Percentiles rank a stretch among this genome's conserved stretches.
Evolutionary conservation across 495 filamentous ascomycete species (phyloP).

Genomic region (Annulohypoxylon nitens): DNA sequence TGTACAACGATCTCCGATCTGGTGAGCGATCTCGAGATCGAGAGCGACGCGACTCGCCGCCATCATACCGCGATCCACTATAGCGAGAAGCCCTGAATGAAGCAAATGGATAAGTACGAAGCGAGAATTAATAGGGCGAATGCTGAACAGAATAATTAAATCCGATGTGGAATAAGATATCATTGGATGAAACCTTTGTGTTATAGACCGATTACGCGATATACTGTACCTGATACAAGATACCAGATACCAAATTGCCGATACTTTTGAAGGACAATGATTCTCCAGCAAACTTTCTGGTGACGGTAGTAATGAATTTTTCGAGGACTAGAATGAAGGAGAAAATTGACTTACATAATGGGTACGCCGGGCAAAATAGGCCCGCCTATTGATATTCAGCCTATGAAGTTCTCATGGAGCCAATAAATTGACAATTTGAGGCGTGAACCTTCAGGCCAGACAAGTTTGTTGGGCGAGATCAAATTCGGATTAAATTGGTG

Average conservation of each 20-base stretch:
- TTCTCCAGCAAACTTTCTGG: neutral
- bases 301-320: conserved; percentile 1
- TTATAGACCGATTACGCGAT: neutral
- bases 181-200: neutral
- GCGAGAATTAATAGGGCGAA: neutral
- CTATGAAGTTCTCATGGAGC: conserved; percentile 43
- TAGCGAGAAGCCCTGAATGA: conserved; percentile 60
- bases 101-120: conserved; percentile 25
- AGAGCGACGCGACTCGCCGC: conserved; percentile 61
- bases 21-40: conserved; percentile 72
- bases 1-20: conserved; percentile 64
- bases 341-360: conserved; percentile 34
- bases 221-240: neutral
- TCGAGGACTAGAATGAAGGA: neutral
- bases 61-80: conserved; percentile 59
- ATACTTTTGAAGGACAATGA: neutral
- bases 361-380: conserved; percentile 29
- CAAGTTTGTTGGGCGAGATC: neutral
- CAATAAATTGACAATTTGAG: neutral
- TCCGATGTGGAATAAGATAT: neutral
- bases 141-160: neutral
- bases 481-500: conserved; percentile 15
- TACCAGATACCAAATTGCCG: neutral
- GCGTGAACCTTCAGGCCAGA: conserved; percentile 12
- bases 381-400: conserved; percentile 30